These are phyloP conservation scores for Biancaea sappan DNA, from an alignment of 306 rosid species.

Conservation along the genomic window DNA sequence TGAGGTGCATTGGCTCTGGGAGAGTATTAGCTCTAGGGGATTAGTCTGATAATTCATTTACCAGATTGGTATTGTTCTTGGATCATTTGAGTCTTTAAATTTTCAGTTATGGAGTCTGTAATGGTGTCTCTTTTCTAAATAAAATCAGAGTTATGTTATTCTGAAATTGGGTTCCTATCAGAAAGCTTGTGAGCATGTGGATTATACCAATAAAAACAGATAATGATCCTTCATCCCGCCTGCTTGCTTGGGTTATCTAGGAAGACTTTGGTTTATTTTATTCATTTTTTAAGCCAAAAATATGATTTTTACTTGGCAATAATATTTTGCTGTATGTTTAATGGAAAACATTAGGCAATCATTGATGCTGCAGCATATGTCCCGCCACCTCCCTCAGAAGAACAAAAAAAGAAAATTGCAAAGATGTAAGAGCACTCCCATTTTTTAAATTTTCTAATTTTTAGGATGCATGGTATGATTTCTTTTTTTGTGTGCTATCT, in stretches of 20 bases:
- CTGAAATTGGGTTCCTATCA: no score
- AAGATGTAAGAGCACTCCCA: slow-evolving; percentile 63
- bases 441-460: slow-evolving; percentile 14
- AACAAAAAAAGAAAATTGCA: slow-evolving; percentile 91
- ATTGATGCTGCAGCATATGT: slow-evolving; percentile 94
- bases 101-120: no score
- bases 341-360: slow-evolving; percentile 60
- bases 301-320: slow-evolving; percentile 5
- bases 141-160: no score
- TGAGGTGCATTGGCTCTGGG: no score
- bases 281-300: not conserved
- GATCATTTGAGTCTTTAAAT: no score
- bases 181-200: slow-evolving; percentile 5
- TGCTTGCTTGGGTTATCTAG: slow-evolving; percentile 13
- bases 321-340: slow-evolving; percentile 16
- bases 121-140: no score
- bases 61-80: no score
- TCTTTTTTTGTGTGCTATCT: slow-evolving; percentile 7
- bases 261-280: not conserved
- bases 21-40: no score
- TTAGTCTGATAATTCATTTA: no score
- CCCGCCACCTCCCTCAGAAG: slow-evolving; percentile 98
- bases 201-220: not conserved
- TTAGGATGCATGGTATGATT: not conserved
- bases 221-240: not conserved